A percentile compares a stretch with the other conserved stretches of the same genome.
Conservation (phyloP, 805 yeast genomes). For the Wickerhamomyces hampshirensis region DNA sequence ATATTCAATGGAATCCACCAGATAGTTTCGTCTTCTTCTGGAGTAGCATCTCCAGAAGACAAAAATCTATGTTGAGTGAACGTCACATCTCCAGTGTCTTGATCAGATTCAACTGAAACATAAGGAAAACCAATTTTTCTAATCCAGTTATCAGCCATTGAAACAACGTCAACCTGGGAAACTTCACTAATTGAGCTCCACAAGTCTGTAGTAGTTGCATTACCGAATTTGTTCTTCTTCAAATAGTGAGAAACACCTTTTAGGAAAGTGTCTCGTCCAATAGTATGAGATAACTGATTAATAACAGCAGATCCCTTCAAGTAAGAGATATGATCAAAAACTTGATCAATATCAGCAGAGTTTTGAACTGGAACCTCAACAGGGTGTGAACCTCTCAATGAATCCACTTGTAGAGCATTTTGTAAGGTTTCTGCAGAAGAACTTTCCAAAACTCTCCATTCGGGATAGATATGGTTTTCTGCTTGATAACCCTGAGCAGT, state of each 20-base stretch:
- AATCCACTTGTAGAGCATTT: constrained; percentile 67
- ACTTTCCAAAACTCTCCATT: constrained; percentile 80
- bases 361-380: constrained; percentile 76
- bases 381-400: constrained; percentile 78
- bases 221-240: constrained; percentile 69
- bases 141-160: constrained; percentile 74
- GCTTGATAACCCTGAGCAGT: constrained; percentile 89
- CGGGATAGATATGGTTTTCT: constrained; percentile 66
- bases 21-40: constrained; percentile 60
- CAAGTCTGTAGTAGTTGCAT: constrained; percentile 68
- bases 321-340: constrained; percentile 80
- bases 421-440: constrained; percentile 71
- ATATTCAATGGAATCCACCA: constrained; percentile 57
- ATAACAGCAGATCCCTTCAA: constrained; percentile 76
- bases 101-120: constrained; percentile 50
- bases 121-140: constrained; percentile 76
- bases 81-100: constrained; percentile 38
- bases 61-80: constrained; percentile 70
- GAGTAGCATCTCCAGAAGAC: constrained; percentile 67
- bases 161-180: constrained; percentile 64
- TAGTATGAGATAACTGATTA: constrained; percentile 70
- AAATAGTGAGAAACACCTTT: constrained; percentile 76
- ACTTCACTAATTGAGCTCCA: constrained; percentile 67
- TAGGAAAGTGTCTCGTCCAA: constrained; percentile 69
- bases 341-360: constrained; percentile 77